Evolutionary conservation across 495 filamentous ascomycete genomes (phyloP), one percentile per base, ranked within the genome.

Genomic region (Pseudomonodictys pantanalensis): DNA sequence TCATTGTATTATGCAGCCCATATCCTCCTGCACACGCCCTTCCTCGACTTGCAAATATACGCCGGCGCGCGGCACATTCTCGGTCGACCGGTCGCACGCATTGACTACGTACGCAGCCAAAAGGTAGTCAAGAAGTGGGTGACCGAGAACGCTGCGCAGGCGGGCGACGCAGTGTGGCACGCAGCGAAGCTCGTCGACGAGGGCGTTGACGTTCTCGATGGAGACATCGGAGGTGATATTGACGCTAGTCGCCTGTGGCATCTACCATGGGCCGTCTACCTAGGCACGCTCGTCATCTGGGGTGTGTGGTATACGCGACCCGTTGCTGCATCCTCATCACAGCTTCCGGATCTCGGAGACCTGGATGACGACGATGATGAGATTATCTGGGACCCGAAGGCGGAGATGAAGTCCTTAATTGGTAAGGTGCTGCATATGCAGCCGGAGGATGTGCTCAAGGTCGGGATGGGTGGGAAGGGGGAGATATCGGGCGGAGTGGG

Each of bases 201-300:
- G 35, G 76, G 78, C 2, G 73, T 81, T 6, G 55, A 72, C 22
- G 76, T 75, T 46, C 71, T 80, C 12, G 71, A 76, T 32, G 74
- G 29, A 12, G 25, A 41, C n/a, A 33, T 30, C 23, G 41, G 9
- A 29, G n/a, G 47, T 18, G 52, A 82, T 38, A 79, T 76, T 69
- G 78, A 80, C 25, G 73, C 73, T 12, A 77, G 75, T 12, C 74
- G 79, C 56, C 69, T 77, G 5, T 82, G 82, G 56, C 79, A 82
- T 64, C 80, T 79, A 45, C 78, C 80, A 0, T 83, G 81, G 81
- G 78, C 78, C 58, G 63, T 82, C 29, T 84, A 84, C 60, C 66
- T 83, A 23, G 78, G 77, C 4, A 81, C 81, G 2, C 52, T 83
- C 38, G 73, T 75, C 0, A 75, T 76, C 45, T 84, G 79, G 80